Percentiles rank a stretch among this genome's conserved stretches.
phyloP scores from a whole-genome alignment of 805 yeast genomes.

The Metschnikowia noctiluminum region DNA sequence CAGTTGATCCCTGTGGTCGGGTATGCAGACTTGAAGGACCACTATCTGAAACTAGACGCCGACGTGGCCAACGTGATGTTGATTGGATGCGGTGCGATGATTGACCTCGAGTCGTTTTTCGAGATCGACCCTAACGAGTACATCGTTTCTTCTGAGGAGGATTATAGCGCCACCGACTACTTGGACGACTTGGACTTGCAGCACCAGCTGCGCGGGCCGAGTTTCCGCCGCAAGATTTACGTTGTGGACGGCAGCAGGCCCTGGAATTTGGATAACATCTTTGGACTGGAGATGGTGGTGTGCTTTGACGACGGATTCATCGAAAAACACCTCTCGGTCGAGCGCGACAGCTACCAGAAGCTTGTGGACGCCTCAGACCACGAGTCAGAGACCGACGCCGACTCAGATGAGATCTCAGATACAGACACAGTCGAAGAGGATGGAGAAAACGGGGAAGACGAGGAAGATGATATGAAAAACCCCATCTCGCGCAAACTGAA shows the following conservation, averaged over 20 bases:
- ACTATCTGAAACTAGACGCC: conserved; percentile 61
- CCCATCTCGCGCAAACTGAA: too few species aligned
- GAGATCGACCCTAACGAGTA: conserved; percentile 58
- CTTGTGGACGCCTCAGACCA: conserved; percentile 33
- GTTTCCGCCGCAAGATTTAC: conserved; percentile 59
- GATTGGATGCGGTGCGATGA: conserved; percentile 91
- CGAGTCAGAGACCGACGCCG: conserved; percentile 23
- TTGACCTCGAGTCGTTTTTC: conserved; percentile 74
- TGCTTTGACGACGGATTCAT: conserved; percentile 88
- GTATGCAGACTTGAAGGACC: conserved; percentile 67
- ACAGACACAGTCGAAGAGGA: conserved; percentile 5
- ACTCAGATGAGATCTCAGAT: background rate
- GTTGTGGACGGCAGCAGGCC: conserved; percentile 92
- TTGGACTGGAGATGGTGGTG: conserved; percentile 71
- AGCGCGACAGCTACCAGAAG: conserved; percentile 59
- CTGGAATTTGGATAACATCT: conserved; percentile 91
- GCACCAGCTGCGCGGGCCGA: conserved; percentile 9
- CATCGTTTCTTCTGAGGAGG: conserved; percentile 27
- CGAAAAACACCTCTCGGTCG: conserved; percentile 53
- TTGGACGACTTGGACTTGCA: conserved; percentile 21
- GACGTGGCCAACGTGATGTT: conserved; percentile 75
- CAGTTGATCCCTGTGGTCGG: conserved; percentile 94
- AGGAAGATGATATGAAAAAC: too few species aligned
- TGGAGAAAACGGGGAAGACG: conserved; percentile 36
- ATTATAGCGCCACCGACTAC: conserved; percentile 13